These are phyloP conservation scores for Aspergillus floridensis DNA, from an alignment of 2,329 filamentous ascomycete genomes.

Conservation along the genomic window DNA sequence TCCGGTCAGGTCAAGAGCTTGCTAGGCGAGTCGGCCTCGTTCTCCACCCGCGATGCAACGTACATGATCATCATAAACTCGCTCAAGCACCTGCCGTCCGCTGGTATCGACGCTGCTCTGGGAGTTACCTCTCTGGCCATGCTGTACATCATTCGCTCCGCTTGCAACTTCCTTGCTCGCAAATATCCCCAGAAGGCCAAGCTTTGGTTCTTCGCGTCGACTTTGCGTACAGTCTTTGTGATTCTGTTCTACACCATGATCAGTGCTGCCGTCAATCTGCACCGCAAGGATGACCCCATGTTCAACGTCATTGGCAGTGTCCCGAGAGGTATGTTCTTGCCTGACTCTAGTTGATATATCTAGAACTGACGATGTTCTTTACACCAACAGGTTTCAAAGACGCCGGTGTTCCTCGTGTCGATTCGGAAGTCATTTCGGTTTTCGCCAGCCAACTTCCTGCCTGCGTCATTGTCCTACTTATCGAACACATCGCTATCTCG, in stretches of 20 bases:
- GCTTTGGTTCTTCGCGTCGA: constrained; percentile 84
- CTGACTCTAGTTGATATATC: background rate
- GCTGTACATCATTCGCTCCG: constrained; percentile 71
- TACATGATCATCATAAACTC: constrained; percentile 83
- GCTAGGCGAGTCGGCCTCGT: constrained; percentile 67
- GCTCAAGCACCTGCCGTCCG: constrained; percentile 65
- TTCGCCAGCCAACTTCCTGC: constrained; percentile 75
- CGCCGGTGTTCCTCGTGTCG: constrained; percentile 69
- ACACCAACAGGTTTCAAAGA: constrained; percentile 67
- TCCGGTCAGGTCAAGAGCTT: constrained; percentile 78
- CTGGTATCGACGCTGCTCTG: constrained; percentile 78
- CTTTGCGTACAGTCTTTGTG: constrained; percentile 84
- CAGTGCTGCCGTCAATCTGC: constrained; percentile 77
- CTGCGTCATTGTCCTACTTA: constrained; percentile 87
- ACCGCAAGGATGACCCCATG: constrained; percentile 59
- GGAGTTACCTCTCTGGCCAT: constrained; percentile 77
- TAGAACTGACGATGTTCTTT: background rate
- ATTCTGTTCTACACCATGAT: constrained; percentile 90
- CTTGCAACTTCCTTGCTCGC: constrained; percentile 65
- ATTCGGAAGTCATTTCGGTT: constrained; percentile 61
- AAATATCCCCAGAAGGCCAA: constrained; percentile 68
- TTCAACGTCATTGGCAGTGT: constrained; percentile 76
- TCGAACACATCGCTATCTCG: constrained; percentile 95
- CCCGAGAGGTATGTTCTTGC: constrained; percentile 61
- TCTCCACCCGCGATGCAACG: constrained; percentile 73